Percentiles rank a stretch among this genome's conserved stretches.
Evolutionary conservation across 768 basidiomycete species (phyloP).

Genomic region (Auriscalpium microsporum): DNA sequence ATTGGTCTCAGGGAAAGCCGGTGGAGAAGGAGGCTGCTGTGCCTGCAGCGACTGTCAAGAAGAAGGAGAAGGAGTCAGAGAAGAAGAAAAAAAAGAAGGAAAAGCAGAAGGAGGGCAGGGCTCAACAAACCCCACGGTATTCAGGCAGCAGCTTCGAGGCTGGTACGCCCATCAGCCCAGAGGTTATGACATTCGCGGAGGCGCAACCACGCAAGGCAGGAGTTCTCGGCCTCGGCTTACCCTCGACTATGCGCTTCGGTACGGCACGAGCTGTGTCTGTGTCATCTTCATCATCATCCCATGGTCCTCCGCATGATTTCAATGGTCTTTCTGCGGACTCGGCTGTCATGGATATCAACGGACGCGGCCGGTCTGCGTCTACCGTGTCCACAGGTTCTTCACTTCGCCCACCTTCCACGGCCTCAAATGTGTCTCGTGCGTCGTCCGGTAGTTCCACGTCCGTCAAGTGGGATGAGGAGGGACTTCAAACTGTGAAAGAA

Average conservation of each 20-base stretch:
- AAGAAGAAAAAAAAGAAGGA: slow-evolving; percentile 25
- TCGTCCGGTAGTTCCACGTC: slow-evolving; percentile 28
- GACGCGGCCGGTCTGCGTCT: slow-evolving; percentile 29
- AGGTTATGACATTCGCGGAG: slow-evolving; percentile 7
- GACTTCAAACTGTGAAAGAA: slow-evolving; percentile 41
- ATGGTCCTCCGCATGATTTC: background rate
- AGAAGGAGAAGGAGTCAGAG: slow-evolving; percentile 26
- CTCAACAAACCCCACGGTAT: slow-evolving; percentile 18
- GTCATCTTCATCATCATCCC: slow-evolving; percentile 9
- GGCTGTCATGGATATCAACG: slow-evolving; percentile 6
- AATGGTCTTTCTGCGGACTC: slow-evolving; percentile 28
- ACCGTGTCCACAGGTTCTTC: slow-evolving; percentile 34
- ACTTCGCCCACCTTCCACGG: slow-evolving; percentile 38
- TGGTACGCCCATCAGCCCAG: slow-evolving; percentile 38
- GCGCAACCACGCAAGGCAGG: slow-evolving; percentile 32
- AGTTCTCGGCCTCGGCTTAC: slow-evolving; percentile 55
- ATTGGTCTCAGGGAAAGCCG: slow-evolving; percentile 56
- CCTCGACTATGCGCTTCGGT: slow-evolving; percentile 38
- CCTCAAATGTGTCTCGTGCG: slow-evolving; percentile 32
- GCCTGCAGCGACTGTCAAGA: slow-evolving; percentile 21
- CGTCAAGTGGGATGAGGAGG: slow-evolving; percentile 44
- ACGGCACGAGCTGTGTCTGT: slow-evolving; percentile 6
- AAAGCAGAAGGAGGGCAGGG: slow-evolving; percentile 18
- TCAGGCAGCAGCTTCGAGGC: slow-evolving; percentile 64
- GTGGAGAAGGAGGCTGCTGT: slow-evolving; percentile 23